These are phyloP conservation scores for Limnomonas spitsbergensis DNA, from an alignment of 139 green algal genomes.

Conservation along the genomic window DNA sequence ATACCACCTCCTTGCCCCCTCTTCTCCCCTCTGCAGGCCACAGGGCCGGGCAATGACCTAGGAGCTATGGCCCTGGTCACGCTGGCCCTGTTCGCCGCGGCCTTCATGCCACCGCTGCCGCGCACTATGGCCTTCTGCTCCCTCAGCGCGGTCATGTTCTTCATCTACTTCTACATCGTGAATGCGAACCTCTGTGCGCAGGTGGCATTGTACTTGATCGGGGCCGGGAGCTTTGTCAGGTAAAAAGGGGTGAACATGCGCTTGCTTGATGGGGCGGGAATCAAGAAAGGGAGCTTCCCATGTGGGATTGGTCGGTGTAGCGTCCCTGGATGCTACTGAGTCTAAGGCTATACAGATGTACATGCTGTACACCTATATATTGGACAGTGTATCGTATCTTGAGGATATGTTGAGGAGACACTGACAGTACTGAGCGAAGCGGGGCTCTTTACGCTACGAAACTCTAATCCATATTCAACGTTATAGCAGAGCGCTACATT, in stretches of 20 bases:
- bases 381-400: background rate
- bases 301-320: too few relatives aligned
- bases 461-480: too few relatives aligned
- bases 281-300: too few relatives aligned
- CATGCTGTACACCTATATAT: too few relatives aligned
- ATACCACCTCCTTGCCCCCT: too few relatives aligned
- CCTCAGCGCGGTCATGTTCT: conserved; percentile 43
- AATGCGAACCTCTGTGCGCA: conserved; percentile 50
- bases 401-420: background rate
- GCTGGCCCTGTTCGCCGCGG: conserved; percentile 41
- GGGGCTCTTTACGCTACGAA: too few relatives aligned
- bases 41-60: conserved; percentile 26
- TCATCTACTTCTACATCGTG: conserved; percentile 56
- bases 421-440: background rate
- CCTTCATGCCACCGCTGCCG: conserved; percentile 60
- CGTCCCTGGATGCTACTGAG: too few relatives aligned
- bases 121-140: conserved; percentile 62
- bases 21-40: conserved; percentile 21
- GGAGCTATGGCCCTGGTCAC: conserved; percentile 28
- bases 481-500: too few relatives aligned
- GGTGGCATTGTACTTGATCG: conserved; percentile 62
- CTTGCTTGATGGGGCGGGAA: too few relatives aligned
- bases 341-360: too few relatives aligned
- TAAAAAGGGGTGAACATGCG: conserved; percentile 23
- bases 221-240: conserved; percentile 66